A percentile compares a stretch with the other conserved stretches of the same genome.
Conservation (phyloP, 23 red algal species). For the Chondrus crispus region DNA sequence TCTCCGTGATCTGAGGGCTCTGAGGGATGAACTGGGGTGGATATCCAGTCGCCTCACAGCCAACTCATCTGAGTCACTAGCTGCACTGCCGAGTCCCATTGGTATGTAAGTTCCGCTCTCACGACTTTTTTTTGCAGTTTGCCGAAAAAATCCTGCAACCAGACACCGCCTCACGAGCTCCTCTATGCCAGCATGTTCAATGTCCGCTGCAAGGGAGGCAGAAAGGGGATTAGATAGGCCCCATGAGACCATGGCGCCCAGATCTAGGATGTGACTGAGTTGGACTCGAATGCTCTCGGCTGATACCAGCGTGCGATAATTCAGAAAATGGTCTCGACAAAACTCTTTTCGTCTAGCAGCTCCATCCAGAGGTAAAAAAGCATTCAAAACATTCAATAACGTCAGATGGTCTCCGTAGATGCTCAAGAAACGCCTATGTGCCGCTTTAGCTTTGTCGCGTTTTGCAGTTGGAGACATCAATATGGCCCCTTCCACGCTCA, state of each 20-base stretch:
- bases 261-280: conserved; percentile 39
- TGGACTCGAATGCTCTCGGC: conserved; percentile 65
- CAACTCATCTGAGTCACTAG: not conserved
- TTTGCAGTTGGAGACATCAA: conserved; percentile 41
- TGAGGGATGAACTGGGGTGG: conserved; percentile 60
- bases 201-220: not conserved
- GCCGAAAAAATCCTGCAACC: conserved; percentile 72
- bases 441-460: conserved; percentile 29
- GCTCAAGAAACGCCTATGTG: conserved; percentile 55
- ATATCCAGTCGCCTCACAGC: conserved; percentile 31
- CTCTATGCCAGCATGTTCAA: conserved; percentile 42
- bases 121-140: conserved; percentile 42
- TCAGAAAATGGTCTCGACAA: conserved; percentile 81
- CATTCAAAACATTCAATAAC: conserved; percentile 45
- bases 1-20: not conserved
- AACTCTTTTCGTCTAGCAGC: conserved; percentile 24
- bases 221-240: conserved; percentile 27
- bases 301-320: conserved; percentile 58
- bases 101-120: conserved; percentile 46
- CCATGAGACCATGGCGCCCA: conserved; percentile 40
- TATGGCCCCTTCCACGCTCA: conserved; percentile 70
- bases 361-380: conserved; percentile 30
- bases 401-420: conserved; percentile 70
- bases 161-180: conserved; percentile 60
- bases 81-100: conserved; percentile 24